Base-by-base conservation (phyloP, 2,329 filamentous ascomycete genomes). In the Hawksworthiomyces lignivorus region DNA sequence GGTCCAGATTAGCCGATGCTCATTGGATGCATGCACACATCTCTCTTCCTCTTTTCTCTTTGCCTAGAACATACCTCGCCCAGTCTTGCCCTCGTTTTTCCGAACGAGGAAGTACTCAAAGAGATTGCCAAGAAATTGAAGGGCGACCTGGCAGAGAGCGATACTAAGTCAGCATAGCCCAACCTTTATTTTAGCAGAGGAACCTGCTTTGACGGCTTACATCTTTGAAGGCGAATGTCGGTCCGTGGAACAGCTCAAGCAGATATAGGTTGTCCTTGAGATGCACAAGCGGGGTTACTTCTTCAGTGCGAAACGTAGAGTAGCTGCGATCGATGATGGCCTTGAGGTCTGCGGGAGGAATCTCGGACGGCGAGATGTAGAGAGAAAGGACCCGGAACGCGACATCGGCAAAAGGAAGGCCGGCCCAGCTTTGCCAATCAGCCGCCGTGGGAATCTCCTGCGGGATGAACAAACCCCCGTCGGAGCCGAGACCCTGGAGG, bases 141-240 rank as follows among this genome's bases (percentile, higher is more conserved):
- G 70, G 14, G 89, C 89, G 2, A 39, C 54, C 57, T 51, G 19
- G 11, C n/a, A n/a, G n/a, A n/a, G n/a, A n/a, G n/a, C n/a, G n/a
- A n/a, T n/a, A n/a, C n/a, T n/a, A n/a, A n/a, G n/a, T n/a, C n/a
- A n/a, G n/a, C n/a, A n/a, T n/a, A n/a, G n/a, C n/a, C n/a, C n/a
- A n/a, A n/a, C n/a, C n/a, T n/a, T n/a, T n/a, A n/a, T n/a, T n/a
- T n/a, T n/a, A n/a, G n/a, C n/a, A n/a, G n/a, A n/a, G n/a, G n/a
- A n/a, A n/a, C n/a, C n/a, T n/a, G n/a, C n/a, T n/a, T n/a, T n/a
- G n/a, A n/a, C n/a, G n/a, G n/a, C 37, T 39, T 15, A 43, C 89
- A 85, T 97, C 90, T 66, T 97, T 95, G 71, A 97, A 97, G 3
- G 90, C 84, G 60, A 88, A 96, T 1, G 84, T 97, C 5, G 89